Percentiles rank a stretch among this genome's conserved stretches.
Evolutionary conservation across 768 basidiomycete species (phyloP).

Genomic region (Trametes elegans): DNA sequence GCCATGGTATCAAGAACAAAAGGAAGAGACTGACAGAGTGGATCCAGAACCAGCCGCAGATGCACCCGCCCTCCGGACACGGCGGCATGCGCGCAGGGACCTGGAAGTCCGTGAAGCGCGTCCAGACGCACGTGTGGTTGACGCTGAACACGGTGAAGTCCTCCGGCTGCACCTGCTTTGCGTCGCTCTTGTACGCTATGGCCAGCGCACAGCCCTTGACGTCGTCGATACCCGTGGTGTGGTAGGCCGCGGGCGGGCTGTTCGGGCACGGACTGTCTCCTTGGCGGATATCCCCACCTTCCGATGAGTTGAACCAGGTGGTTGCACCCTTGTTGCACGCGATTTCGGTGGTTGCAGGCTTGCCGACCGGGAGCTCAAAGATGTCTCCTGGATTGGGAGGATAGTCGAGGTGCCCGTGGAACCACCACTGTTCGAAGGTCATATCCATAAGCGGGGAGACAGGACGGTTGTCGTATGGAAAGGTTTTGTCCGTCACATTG

Average conservation of each 20-base stretch:
- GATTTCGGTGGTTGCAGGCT: constrained; percentile 51
- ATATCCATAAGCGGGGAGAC: constrained; percentile 38
- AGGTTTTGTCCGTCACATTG: constrained; percentile 58
- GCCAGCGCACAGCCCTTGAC: constrained; percentile 65
- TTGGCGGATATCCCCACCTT: constrained; percentile 52
- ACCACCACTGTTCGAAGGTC: constrained; percentile 53
- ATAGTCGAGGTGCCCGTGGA: constrained; percentile 56
- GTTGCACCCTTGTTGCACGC: constrained; percentile 62
- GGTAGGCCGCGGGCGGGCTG: constrained; percentile 43
- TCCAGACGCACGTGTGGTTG: constrained; percentile 76
- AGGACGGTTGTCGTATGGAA: constrained; percentile 63
- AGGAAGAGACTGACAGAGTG: constrained; percentile 43
- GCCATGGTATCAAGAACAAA: neutral
- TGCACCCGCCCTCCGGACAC: constrained; percentile 61
- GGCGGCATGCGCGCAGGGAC: constrained; percentile 69
- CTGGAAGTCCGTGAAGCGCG: constrained; percentile 62
- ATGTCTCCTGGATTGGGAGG: constrained; percentile 57
- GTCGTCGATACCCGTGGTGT: constrained; percentile 54
- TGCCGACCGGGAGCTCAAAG: constrained; percentile 60
- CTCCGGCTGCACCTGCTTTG: constrained; percentile 52
- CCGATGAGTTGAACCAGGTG: constrained; percentile 49
- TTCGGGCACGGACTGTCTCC: constrained; percentile 56
- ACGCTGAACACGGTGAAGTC: constrained; percentile 75
- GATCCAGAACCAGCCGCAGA: constrained; percentile 76
- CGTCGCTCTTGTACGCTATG: constrained; percentile 74